These are phyloP conservation scores for Aspergillus melleus DNA, from an alignment of 2,329 filamentous ascomycete species.

Conservation along the genomic window DNA sequence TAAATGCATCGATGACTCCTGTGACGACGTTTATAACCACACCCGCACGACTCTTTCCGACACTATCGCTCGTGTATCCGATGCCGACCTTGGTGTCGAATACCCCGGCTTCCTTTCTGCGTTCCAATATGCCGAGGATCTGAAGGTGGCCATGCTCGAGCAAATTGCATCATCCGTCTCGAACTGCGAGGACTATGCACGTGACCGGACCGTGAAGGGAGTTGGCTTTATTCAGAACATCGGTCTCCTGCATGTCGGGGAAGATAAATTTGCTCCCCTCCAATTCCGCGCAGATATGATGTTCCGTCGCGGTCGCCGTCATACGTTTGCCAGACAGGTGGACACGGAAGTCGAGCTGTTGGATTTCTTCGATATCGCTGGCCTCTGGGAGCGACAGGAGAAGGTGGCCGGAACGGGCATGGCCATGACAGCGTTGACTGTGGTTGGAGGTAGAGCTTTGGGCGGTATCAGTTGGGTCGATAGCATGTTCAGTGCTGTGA, in stretches of 20 bases:
- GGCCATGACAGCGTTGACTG: constrained; percentile 86
- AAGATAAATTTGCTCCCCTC: constrained; percentile 77
- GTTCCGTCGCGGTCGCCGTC: constrained; percentile 76
- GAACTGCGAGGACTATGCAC: constrained; percentile 82
- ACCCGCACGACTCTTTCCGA: constrained; percentile 72
- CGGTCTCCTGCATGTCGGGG: constrained; percentile 80
- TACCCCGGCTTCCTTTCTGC: constrained; percentile 84
- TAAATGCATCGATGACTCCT: constrained; percentile 77
- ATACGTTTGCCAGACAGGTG: constrained; percentile 79
- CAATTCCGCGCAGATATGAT: constrained; percentile 90
- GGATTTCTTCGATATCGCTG: constrained; percentile 90
- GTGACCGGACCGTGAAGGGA: constrained; percentile 71
- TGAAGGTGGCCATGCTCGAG: constrained; percentile 88
- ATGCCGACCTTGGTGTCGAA: constrained; percentile 74
- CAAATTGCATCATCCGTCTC: constrained; percentile 78
- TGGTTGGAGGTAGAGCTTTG: constrained; percentile 77
- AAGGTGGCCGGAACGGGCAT: constrained; percentile 93
- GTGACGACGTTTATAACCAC: constrained; percentile 80
- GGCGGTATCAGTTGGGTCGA: constrained; percentile 89
- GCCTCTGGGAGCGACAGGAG: constrained; percentile 83
- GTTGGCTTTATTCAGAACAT: constrained; percentile 87
- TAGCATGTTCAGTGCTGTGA: constrained; percentile 77
- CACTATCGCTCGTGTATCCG: constrained; percentile 76
- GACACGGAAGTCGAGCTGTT: constrained; percentile 83
- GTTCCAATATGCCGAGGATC: constrained; percentile 89